These are phyloP conservation scores for Phoma sp. DNA, from an alignment of 2,329 filamentous ascomycete species.

Conservation along the genomic window DNA sequence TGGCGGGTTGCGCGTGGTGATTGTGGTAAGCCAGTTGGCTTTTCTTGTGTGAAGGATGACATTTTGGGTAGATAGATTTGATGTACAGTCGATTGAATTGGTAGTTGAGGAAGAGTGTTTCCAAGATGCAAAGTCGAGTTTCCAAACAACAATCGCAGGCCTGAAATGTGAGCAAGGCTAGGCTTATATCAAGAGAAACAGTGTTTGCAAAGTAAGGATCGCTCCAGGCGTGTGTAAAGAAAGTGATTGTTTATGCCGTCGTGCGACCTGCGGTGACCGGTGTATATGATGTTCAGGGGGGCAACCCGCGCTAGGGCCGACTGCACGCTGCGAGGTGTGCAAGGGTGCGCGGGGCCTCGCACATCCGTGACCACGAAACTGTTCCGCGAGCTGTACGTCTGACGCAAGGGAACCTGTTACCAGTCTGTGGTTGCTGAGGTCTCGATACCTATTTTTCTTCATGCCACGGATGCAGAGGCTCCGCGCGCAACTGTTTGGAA, in stretches of 20 bases:
- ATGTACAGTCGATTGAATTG: background rate
- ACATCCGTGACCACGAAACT: slow-evolving; percentile 25
- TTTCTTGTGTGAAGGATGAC: slow-evolving; percentile 22
- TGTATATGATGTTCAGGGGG: slow-evolving; percentile 33
- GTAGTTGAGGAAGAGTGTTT: too few species aligned
- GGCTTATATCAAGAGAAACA: slow-evolving; percentile 24
- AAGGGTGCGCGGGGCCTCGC: slow-evolving; percentile 29
- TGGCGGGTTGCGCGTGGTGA: slow-evolving; percentile 32
- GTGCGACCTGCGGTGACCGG: slow-evolving; percentile 25
- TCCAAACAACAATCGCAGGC: slow-evolving; percentile 1
- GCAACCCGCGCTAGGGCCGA: slow-evolving; percentile 25
- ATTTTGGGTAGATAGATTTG: background rate
- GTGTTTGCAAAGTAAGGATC: slow-evolving; percentile 27
- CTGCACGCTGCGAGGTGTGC: slow-evolving; percentile 11
- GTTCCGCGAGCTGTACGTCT: slow-evolving; percentile 18
- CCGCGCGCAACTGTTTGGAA: background rate
- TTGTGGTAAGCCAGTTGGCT: slow-evolving; percentile 29
- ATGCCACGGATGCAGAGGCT: slow-evolving; percentile 6
- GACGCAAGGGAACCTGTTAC: slow-evolving; percentile 22
- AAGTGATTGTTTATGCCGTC: slow-evolving; percentile 30
- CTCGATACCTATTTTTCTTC: slow-evolving; percentile 10
- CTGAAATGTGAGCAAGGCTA: slow-evolving; percentile 4
- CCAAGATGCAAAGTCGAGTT: too few species aligned
- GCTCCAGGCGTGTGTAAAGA: slow-evolving; percentile 26
- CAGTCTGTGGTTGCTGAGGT: slow-evolving; percentile 16